Conservation (phyloP, 139 green algal genomes). For the Gonium pectorale region DNA sequence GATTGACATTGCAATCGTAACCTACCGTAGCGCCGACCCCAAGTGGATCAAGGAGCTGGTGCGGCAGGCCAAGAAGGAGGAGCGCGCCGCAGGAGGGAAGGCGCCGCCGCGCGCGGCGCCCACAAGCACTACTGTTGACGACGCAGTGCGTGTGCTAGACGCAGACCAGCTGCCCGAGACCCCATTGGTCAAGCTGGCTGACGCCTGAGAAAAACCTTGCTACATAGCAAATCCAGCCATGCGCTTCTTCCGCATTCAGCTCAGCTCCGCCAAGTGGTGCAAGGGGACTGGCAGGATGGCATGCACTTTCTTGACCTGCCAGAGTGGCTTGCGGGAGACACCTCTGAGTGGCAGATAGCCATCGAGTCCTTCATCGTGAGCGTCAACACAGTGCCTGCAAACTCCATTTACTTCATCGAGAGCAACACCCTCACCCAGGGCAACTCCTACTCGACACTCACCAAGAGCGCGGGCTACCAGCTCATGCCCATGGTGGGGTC, state of each 20-base stretch:
- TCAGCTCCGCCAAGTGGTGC: conserved; percentile 12
- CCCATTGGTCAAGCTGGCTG: not conserved
- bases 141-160: conserved; percentile 7
- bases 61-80: too few species aligned
- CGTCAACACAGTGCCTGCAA: not conserved
- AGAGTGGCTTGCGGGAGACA: conserved; percentile 14
- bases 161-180: conserved; percentile 4
- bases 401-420: not conserved
- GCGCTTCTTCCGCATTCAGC: conserved; percentile 20
- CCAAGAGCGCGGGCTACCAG: too few species aligned
- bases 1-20: too few species aligned
- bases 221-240: conserved; percentile 17
- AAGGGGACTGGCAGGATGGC: conserved; percentile 6
- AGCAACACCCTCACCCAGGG: conserved; percentile 8
- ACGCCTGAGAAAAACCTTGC: conserved; percentile 19
- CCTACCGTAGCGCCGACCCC: too few species aligned
- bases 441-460: not conserved
- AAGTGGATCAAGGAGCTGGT: too few species aligned
- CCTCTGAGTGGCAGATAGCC: not conserved
- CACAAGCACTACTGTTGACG: not conserved
- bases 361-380: conserved; percentile 15
- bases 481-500: too few species aligned
- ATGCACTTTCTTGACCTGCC: conserved; percentile 1
- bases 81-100: conserved; percentile 12
- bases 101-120: not conserved